phyloP scores from a whole-genome alignment of 2,329 filamentous ascomycete species.

The Plenodomus tracheiphilus region DNA sequence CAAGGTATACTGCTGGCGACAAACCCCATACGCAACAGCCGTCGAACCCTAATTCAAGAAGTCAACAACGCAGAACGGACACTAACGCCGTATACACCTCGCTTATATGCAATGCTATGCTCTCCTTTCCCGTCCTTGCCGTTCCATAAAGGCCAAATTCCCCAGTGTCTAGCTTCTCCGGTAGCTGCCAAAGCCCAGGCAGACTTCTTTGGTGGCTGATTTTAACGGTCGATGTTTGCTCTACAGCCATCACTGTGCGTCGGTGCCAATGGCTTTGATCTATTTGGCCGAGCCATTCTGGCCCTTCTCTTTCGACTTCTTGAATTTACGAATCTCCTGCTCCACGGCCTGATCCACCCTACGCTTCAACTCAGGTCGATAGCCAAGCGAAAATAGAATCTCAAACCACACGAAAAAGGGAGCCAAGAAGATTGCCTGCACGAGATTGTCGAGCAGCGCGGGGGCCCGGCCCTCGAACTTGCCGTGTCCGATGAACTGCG shows the following conservation, averaged over 20 bases:
- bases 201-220: not conserved
- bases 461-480: slow-evolving; percentile 86
- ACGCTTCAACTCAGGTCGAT: slow-evolving; percentile 82
- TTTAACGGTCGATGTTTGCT: not conserved
- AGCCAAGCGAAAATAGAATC: slow-evolving; percentile 85
- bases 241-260: not conserved
- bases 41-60: not conserved
- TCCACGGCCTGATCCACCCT: slow-evolving; percentile 77
- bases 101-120: slow-evolving; percentile 27
- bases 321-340: slow-evolving; percentile 75
- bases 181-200: not conserved
- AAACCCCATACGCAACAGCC: not conserved
- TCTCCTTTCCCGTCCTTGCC: slow-evolving; percentile 5
- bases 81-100: slow-evolving; percentile 23
- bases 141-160: not conserved
- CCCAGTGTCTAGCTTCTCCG: not conserved
- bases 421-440: slow-evolving; percentile 89
- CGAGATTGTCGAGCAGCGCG: slow-evolving; percentile 84
- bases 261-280: not conserved
- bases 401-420: slow-evolving; percentile 98
- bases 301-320: slow-evolving; percentile 56
- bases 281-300: slow-evolving; percentile 37
- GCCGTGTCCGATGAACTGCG: slow-evolving; percentile 91
- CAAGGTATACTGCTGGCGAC: not conserved
- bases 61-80: slow-evolving; percentile 3